These are phyloP conservation scores for Larix sibirica DNA, from an alignment of 83 land plant genomes.

Conservation along the genomic window DNA sequence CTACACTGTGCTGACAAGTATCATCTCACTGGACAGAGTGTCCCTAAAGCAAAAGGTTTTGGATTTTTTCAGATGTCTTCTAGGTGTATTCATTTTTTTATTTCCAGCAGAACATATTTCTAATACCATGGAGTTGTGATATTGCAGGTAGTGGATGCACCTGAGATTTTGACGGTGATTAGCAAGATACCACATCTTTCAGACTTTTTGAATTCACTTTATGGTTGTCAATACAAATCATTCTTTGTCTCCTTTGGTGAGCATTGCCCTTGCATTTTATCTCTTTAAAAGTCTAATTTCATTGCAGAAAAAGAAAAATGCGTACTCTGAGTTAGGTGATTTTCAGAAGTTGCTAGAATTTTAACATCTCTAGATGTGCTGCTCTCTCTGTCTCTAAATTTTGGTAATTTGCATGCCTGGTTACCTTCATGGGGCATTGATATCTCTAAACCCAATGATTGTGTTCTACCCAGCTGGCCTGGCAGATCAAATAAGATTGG, in stretches of 20 bases:
- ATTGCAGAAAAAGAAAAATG: background rate
- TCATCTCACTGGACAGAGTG: conserved; percentile 95
- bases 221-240: conserved; percentile 91
- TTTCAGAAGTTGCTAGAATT: background rate
- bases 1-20: conserved; percentile 93
- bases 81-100: background rate
- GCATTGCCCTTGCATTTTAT: conserved; percentile 16
- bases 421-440: background rate
- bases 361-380: too few relatives aligned
- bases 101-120: background rate
- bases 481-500: conserved; percentile 83
- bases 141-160: conserved; percentile 95
- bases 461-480: conserved; percentile 69
- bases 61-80: background rate
- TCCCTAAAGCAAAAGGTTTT: conserved; percentile 88
- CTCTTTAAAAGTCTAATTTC: background rate
- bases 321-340: background rate
- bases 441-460: background rate
- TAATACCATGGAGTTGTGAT: background rate
- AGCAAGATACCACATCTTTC: conserved; percentile 86
- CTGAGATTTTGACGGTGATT: conserved; percentile 93
- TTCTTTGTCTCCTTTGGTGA: conserved; percentile 91
- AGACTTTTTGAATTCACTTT: conserved; percentile 88
- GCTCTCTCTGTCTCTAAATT: too few relatives aligned
- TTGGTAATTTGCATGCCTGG: background rate